phyloP scores from a whole-genome alignment of 495 filamentous ascomycete genomes.

The Penicilliopsis zonata region DNA sequence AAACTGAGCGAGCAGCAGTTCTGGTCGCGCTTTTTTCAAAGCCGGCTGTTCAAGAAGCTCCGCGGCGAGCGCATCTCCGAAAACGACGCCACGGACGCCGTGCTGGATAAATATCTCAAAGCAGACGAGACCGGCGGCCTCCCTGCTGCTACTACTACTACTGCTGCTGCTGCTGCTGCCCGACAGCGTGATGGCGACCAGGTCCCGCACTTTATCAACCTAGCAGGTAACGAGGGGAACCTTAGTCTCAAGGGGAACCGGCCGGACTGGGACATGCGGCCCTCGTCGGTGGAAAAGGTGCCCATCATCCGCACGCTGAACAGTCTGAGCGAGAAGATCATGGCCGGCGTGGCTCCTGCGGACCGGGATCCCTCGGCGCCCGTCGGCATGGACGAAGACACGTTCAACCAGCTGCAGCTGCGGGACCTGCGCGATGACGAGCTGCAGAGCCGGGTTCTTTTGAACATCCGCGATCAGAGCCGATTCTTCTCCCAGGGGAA shows the following conservation, averaged over 20 bases:
- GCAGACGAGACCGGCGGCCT: constrained; percentile 49
- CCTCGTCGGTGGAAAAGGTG: constrained; percentile 48
- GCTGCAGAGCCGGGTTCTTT: constrained; percentile 59
- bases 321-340: constrained; percentile 76
- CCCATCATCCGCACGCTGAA: constrained; percentile 82
- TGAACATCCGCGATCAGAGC: constrained; percentile 79
- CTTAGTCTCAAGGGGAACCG: constrained; percentile 69
- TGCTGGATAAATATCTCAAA: constrained; percentile 77
- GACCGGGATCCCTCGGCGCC: constrained; percentile 54
- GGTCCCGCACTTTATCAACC: constrained; percentile 79
- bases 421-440: constrained; percentile 69
- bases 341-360: constrained; percentile 69
- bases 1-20: constrained; percentile 69
- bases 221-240: constrained; percentile 90
- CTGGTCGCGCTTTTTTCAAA: constrained; percentile 87
- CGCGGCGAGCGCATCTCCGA: constrained; percentile 77
- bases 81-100: constrained; percentile 54
- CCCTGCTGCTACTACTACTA: no score
- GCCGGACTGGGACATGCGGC: constrained; percentile 80
- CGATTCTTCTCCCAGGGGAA: constrained; percentile 62
- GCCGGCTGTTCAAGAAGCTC: constrained; percentile 78
- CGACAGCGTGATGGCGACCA: constrained; percentile 43
- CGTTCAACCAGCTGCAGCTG: constrained; percentile 62
- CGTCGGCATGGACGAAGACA: constrained; percentile 61
- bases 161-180: no score